Conservation (phyloP, 495 filamentous ascomycete genomes). For the Staphylotrichum longicolle region DNA sequence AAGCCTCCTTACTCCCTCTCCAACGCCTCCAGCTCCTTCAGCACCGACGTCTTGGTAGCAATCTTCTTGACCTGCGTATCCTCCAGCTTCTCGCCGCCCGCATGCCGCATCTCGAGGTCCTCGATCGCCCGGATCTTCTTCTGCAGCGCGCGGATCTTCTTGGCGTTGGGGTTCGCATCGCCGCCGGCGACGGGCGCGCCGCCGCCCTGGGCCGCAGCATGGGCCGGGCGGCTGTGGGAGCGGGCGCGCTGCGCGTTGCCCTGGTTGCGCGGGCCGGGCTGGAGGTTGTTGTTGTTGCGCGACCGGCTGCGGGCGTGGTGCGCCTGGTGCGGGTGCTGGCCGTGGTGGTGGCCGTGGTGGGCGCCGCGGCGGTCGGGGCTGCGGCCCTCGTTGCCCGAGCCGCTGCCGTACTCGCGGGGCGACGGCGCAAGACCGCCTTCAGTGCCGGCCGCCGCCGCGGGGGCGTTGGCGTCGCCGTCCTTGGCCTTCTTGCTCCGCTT, state of each 20-base stretch:
- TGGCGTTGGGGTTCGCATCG: conserved; percentile 55
- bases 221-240: conserved; percentile 39
- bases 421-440: conserved; percentile 45
- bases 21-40: conserved; percentile 68
- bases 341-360: conserved; percentile 1
- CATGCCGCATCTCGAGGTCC: conserved; percentile 92
- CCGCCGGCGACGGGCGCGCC: conserved; percentile 37
- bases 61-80: conserved; percentile 99
- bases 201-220: conserved; percentile 33
- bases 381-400: conserved; percentile 48
- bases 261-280: conserved; percentile 34
- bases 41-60: conserved; percentile 74
- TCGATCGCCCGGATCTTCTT: conserved; percentile 98
- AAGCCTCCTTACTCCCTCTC: conserved; percentile 35
- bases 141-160: conserved; percentile 84
- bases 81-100: conserved; percentile 91
- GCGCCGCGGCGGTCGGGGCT: conserved; percentile 63
- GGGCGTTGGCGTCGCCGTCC: conserved; percentile 53
- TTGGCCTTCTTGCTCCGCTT: conserved; percentile 95
- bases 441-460: conserved; percentile 26
- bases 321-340: conserved; percentile 26
- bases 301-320: conserved; percentile 55
- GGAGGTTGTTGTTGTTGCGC: conserved; percentile 42
- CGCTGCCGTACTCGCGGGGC: conserved; percentile 37
- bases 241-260: conserved; percentile 45